phyloP scores from a whole-genome alignment of 2,329 filamentous ascomycete genomes.

The Byssothecium circinans region DNA sequence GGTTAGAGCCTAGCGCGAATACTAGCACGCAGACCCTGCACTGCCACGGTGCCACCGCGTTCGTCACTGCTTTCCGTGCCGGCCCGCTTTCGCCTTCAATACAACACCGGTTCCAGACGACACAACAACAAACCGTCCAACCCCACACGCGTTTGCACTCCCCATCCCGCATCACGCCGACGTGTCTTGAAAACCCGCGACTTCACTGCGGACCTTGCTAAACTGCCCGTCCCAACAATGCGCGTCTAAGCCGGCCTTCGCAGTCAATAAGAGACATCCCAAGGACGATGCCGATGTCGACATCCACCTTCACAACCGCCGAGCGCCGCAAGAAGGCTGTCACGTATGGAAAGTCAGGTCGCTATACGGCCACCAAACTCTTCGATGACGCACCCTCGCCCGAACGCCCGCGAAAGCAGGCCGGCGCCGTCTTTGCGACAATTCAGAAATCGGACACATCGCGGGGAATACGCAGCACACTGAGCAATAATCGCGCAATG shows the following conservation, averaged over 20 bases:
- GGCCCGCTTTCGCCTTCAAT: not conserved
- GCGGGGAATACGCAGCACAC: slow-evolving; percentile 5
- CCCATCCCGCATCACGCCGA: not conserved
- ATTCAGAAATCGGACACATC: slow-evolving; percentile 14
- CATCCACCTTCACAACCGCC: slow-evolving; percentile 30
- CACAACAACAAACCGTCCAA: slow-evolving; percentile 3
- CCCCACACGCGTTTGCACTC: not conserved
- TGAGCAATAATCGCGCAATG: slow-evolving; percentile 10
- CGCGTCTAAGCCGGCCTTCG: slow-evolving; percentile 18
- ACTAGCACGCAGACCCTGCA: slow-evolving; percentile 8
- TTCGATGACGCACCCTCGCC: slow-evolving; percentile 35
- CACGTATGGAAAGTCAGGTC: slow-evolving; percentile 44
- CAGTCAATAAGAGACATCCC: slow-evolving; percentile 12
- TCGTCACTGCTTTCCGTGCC: slow-evolving; percentile 12
- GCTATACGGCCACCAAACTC: slow-evolving; percentile 20
- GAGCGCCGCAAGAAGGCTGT: slow-evolving; percentile 42
- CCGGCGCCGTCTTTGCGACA: slow-evolving; percentile 5
- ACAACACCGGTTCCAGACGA: not conserved
- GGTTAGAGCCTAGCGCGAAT: slow-evolving; percentile 19
- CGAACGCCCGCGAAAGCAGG: slow-evolving; percentile 34
- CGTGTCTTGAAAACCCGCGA: not conserved
- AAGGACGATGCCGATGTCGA: slow-evolving; percentile 33
- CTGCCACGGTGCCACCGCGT: too few relatives aligned
- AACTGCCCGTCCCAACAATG: slow-evolving; percentile 18
- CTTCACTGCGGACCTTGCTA: not conserved